Evolutionary conservation across 768 basidiomycete species (phyloP).

Genomic region (Dacryopinax primogenitus): DNA sequence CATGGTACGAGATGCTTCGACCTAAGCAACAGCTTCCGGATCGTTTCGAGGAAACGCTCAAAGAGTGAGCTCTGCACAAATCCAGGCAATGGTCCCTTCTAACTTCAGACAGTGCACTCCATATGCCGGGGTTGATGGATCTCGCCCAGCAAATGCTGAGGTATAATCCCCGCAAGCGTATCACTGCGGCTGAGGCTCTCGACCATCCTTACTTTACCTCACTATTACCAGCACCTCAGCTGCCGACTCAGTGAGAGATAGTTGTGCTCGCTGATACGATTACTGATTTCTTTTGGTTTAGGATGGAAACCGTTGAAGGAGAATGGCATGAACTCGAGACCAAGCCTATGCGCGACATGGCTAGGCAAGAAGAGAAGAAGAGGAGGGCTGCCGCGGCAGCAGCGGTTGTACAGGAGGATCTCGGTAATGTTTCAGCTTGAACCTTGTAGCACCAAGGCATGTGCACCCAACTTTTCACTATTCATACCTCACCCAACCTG

Average conservation of each 20-base stretch:
- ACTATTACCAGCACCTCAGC: conserved; percentile 60
- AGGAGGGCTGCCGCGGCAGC: conserved; percentile 30
- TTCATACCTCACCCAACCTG: neutral
- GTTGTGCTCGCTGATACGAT: neutral
- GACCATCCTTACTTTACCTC: conserved; percentile 68
- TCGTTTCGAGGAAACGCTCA: conserved; percentile 71
- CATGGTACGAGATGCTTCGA: conserved; percentile 98
- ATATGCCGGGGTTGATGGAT: conserved; percentile 60
- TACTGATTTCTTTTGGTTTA: conserved; percentile 30
- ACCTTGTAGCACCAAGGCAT: neutral
- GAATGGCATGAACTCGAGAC: conserved; percentile 98
- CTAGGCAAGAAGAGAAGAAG: conserved; percentile 44
- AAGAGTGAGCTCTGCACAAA: conserved; percentile 41
- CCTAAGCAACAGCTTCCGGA: conserved; percentile 63
- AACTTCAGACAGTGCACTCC: conserved; percentile 17
- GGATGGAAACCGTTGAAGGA: conserved; percentile 68
- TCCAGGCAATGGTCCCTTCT: neutral
- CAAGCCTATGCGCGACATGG: conserved; percentile 57
- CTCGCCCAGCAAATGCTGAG: conserved; percentile 69
- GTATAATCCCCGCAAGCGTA: conserved; percentile 66
- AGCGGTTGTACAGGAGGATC: neutral
- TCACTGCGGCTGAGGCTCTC: conserved; percentile 69
- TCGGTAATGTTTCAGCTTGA: conserved; percentile 2
- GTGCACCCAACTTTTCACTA: neutral
- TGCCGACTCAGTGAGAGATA: conserved; percentile 33